phyloP scores from a whole-genome alignment of 306 rosid genomes.

The Prunus mongolica region DNA sequence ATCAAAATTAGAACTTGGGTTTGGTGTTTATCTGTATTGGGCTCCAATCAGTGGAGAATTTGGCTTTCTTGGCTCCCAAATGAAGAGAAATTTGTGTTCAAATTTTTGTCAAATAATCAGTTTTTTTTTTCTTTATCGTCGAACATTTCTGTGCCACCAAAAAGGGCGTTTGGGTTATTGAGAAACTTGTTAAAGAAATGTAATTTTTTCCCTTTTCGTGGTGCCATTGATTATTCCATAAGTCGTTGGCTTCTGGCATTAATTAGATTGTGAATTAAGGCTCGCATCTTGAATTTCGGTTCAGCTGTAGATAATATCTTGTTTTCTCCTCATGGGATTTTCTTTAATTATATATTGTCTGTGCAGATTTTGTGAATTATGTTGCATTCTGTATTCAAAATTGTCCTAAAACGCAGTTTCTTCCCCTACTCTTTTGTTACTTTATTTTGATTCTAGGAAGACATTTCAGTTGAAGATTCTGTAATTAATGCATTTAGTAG shows the following conservation, averaged over 20 bases:
- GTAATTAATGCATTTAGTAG: constrained; percentile 29
- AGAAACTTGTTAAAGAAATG: constrained; percentile 9
- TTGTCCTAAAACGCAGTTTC: background rate
- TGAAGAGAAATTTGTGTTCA: constrained; percentile 1
- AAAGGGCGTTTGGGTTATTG: constrained; percentile 12
- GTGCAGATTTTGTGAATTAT: constrained; percentile 30
- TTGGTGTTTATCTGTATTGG: constrained; percentile 18
- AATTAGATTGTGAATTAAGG: constrained; percentile 24
- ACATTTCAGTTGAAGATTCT: constrained; percentile 24
- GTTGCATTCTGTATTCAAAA: constrained; percentile 25
- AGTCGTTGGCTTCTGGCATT: constrained; percentile 26
- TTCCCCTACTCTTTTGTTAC: background rate
- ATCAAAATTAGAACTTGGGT: constrained; percentile 34
- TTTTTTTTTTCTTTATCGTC: constrained; percentile 3
- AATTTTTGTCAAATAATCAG: background rate
- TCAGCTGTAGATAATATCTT: constrained; percentile 19
- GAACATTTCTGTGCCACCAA: constrained; percentile 7
- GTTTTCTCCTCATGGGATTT: constrained; percentile 21
- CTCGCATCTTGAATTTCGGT: constrained; percentile 30
- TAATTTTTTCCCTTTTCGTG: constrained; percentile 12
- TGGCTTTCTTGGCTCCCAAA: constrained; percentile 24
- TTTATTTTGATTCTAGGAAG: background rate
- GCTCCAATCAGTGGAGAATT: constrained; percentile 14
- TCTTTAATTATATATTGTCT: constrained; percentile 33
- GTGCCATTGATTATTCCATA: constrained; percentile 3